Percentiles rank a stretch among this genome's conserved stretches.
Evolutionary conservation across 2,329 filamentous ascomycete species (phyloP).

Genomic region (Colletotrichum theobromicola): DNA sequence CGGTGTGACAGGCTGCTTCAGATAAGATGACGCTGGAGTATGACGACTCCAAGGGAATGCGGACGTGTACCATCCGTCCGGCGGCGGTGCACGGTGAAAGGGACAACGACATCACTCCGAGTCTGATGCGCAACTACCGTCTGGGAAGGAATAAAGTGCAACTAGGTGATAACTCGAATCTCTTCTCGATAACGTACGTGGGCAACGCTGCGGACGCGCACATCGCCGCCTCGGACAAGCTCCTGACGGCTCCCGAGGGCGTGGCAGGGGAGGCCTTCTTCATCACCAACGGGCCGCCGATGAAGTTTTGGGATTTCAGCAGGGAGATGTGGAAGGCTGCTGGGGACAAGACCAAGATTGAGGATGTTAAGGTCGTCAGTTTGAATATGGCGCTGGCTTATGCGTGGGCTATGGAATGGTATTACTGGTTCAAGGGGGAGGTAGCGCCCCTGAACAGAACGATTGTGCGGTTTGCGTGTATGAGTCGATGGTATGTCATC

Average conservation of each 20-base stretch:
- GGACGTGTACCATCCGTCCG: conserved; percentile 18
- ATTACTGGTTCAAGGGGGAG: conserved; percentile 28
- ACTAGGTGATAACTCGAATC: conserved; percentile 64
- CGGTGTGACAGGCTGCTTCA: neutral
- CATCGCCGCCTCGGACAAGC: conserved; percentile 61
- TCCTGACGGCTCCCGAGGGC: conserved; percentile 51
- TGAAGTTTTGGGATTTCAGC: conserved; percentile 68
- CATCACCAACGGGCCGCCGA: conserved; percentile 66
- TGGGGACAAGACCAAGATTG: neutral
- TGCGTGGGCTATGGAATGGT: conserved; percentile 28
- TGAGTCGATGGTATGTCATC: conserved; percentile 35
- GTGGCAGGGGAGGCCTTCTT: conserved; percentile 68
- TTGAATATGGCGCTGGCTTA: neutral
- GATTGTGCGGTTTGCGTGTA: conserved; percentile 31
- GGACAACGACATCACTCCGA: conserved; percentile 61
- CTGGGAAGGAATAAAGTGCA: conserved; percentile 62
- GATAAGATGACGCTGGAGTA: conserved; percentile 19
- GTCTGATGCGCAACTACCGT: conserved; percentile 60
- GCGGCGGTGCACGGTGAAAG: conserved; percentile 22
- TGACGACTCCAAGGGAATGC: conserved; percentile 15
- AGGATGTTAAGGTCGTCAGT: conserved; percentile 5
- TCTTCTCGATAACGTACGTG: conserved; percentile 72
- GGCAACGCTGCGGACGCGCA: conserved; percentile 69
- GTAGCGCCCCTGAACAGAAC: conserved; percentile 30
- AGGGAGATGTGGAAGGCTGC: conserved; percentile 54